A percentile compares a stretch with the other conserved stretches of the same genome.
These are phyloP conservation scores for Harringtonia aguacate DNA, from an alignment of 2,329 filamentous ascomycete genomes.

Conservation along the genomic window DNA sequence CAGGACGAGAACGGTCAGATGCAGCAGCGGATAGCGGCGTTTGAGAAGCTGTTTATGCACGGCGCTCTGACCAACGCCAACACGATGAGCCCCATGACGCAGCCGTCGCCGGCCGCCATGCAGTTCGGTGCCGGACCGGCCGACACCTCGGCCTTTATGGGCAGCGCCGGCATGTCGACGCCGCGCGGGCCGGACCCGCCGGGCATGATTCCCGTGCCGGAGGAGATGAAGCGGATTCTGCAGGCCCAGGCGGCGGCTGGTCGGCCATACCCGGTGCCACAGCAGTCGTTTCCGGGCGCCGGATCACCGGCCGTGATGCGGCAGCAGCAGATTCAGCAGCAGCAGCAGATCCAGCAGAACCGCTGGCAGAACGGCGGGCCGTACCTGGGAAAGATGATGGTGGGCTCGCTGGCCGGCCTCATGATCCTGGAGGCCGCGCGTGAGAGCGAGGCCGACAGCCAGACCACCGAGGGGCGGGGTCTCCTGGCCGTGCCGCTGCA, in stretches of 20 bases:
- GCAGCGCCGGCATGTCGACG: constrained; percentile 1
- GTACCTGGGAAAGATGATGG: constrained; percentile 71
- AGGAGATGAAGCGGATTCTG: constrained; percentile 53
- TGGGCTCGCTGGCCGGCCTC: constrained; percentile 80
- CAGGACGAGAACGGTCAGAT: constrained; percentile 71
- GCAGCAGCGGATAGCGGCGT: constrained; percentile 65
- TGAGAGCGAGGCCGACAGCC: constrained; percentile 53
- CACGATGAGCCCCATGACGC: constrained; percentile 39
- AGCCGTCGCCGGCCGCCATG: constrained; percentile 38
- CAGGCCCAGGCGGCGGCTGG: constrained; percentile 44
- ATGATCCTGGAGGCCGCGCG: constrained; percentile 81
- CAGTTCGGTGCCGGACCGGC: constrained; percentile 33
- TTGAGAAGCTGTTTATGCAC: constrained; percentile 69
- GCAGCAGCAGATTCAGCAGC: constrained; percentile 46
- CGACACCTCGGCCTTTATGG: constrained; percentile 13
- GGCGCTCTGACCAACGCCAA: constrained; percentile 55
- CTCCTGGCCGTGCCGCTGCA: constrained; percentile 41
- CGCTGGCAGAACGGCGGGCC: constrained; percentile 43
- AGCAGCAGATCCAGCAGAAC: constrained; percentile 35
- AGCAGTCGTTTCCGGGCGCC: constrained; percentile 27
- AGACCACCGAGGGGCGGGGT: constrained; percentile 54
- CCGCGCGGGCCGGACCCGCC: constrained; percentile 30
- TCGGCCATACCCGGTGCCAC: constrained; percentile 38
- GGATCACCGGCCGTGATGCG: constrained; percentile 34
- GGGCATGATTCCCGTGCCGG: constrained; percentile 56